Evolutionary conservation across 176 grass and related monocot species (phyloP).

Genomic region (Chloris gayana): DNA sequence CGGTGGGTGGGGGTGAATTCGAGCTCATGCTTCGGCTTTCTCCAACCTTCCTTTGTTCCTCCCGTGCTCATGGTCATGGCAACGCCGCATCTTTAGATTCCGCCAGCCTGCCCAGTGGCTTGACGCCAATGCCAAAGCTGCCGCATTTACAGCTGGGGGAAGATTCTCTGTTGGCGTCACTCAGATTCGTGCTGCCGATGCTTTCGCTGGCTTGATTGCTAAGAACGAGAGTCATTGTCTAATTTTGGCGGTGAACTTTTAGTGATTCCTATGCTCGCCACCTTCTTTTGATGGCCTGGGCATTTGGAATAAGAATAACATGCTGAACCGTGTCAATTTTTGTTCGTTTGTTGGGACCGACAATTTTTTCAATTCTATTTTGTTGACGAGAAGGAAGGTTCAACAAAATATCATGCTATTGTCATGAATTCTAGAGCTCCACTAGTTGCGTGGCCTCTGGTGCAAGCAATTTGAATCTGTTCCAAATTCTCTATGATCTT

Average conservation of each 20-base stretch:
- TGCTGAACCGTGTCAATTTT: neutral
- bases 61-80: constrained; percentile 3
- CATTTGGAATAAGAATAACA: neutral
- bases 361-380: constrained; percentile 5
- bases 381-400: neutral
- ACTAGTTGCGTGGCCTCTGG: constrained; percentile 9
- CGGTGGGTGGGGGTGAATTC: constrained; percentile 2
- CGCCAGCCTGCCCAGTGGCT: neutral
- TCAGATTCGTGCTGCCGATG: neutral
- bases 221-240: neutral
- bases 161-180: neutral
- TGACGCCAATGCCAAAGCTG: neutral
- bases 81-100: constrained; percentile 1
- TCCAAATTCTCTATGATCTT: constrained; percentile 1
- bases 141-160: neutral
- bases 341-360: neutral
- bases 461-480: neutral
- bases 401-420: neutral
- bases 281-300: neutral
- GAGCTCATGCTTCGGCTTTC: neutral
- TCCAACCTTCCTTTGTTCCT: neutral
- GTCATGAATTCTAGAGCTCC: constrained; percentile 10
- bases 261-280: neutral
- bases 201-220: neutral
- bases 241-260: neutral